phyloP scores from a whole-genome alignment of 2,329 filamentous ascomycete genomes.

The Helotiales sp. region DNA sequence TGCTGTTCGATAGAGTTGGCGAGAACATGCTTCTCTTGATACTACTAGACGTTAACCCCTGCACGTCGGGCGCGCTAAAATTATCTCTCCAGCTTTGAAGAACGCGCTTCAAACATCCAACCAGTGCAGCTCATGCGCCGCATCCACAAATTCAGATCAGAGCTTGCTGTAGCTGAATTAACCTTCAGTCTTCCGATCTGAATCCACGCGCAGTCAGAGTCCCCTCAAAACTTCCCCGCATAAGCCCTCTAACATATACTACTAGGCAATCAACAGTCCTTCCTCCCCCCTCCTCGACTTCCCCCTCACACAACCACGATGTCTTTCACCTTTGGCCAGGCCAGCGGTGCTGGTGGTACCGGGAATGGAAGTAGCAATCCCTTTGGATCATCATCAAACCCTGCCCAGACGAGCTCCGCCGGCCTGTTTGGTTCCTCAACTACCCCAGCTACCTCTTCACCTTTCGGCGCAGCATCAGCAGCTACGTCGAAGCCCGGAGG shows the following conservation, averaged over 20 bases:
- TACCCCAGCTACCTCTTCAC: conserved; percentile 16
- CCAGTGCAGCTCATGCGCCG: conserved; percentile 24
- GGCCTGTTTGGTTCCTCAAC: conserved; percentile 35
- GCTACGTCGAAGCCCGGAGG: conserved; percentile 23
- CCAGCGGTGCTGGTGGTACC: conserved; percentile 16
- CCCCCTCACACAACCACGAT: conserved; percentile 13
- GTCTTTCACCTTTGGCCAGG: conserved; percentile 37
- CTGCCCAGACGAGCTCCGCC: conserved; percentile 8
- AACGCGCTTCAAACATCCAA: conserved; percentile 8
- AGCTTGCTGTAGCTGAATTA: conserved; percentile 16
- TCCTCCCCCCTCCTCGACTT: not conserved
- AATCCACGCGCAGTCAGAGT: not conserved
- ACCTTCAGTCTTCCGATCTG: conserved; percentile 1
- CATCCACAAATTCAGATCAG: conserved; percentile 5
- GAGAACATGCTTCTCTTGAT: not conserved
- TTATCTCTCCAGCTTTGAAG: conserved; percentile 5
- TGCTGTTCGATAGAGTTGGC: not conserved
- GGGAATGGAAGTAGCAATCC: conserved; percentile 16
- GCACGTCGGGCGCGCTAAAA: conserved; percentile 14
- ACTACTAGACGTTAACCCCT: not conserved
- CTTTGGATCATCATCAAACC: conserved; percentile 10
- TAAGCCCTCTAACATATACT: conserved; percentile 3
- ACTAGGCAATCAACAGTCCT: not conserved
- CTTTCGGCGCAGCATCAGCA: conserved; percentile 17
- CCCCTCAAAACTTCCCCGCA: not conserved